Percentiles rank a stretch among this genome's conserved stretches.
Conservation (phyloP, 441 rosid species). For the Gossypium gossypioides region DNA sequence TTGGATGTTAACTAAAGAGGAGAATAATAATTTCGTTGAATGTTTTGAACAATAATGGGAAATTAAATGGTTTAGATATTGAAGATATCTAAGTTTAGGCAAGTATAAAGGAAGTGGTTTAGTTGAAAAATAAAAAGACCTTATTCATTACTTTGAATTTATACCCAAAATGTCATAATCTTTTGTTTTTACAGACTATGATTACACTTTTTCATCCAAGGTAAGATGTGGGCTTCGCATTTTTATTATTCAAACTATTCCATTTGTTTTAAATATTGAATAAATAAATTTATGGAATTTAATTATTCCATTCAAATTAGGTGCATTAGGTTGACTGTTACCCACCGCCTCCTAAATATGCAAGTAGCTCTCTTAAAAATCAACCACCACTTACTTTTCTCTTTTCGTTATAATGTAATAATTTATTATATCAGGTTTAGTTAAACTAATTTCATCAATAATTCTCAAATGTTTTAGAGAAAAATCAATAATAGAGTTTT, state of each 20-base stretch:
- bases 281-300: background rate
- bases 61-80: background rate
- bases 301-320: constrained; percentile 16
- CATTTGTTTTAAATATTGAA: too few species aligned
- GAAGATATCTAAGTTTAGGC: background rate
- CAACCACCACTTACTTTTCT: constrained; percentile 14
- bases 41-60: background rate
- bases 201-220: constrained; percentile 12
- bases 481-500: background rate
- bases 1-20: too few species aligned
- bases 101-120: background rate
- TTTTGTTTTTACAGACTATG: background rate
- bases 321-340: constrained; percentile 33
- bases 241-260: background rate
- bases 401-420: background rate
- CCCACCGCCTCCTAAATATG: constrained; percentile 16
- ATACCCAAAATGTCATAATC: background rate
- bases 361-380: background rate
- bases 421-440: background rate
- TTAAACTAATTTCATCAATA: background rate
- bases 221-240: background rate
- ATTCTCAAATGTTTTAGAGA: background rate
- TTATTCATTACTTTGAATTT: background rate
- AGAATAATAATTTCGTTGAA: too few species aligned
- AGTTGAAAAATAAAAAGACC: background rate